Percentiles rank a stretch among this genome's conserved stretches.
Evolutionary conservation across 352 stramenopile genomes (phyloP).

Genomic region (Pythium aristosporum): DNA sequence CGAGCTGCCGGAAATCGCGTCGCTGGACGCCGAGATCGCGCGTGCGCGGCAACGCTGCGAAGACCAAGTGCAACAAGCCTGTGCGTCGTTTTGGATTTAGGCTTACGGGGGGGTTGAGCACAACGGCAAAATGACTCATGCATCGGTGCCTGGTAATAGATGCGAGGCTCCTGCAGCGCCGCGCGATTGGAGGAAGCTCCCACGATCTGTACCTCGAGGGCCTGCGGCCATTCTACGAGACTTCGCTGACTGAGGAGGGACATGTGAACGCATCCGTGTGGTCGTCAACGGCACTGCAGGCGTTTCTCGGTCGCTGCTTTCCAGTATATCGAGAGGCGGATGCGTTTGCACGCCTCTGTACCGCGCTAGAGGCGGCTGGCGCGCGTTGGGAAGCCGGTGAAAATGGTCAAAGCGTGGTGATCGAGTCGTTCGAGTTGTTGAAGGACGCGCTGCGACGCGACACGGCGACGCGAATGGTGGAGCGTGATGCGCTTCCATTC

Average conservation of each 20-base stretch:
- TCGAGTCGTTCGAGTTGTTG: slow-evolving; percentile 37
- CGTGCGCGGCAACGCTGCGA: slow-evolving; percentile 12
- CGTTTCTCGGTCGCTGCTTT: slow-evolving; percentile 16
- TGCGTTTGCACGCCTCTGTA: slow-evolving; percentile 8
- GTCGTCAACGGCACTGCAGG: not conserved
- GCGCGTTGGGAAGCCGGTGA: not conserved
- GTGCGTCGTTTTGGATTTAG: not conserved
- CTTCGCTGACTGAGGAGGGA: not conserved
- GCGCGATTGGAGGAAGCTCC: not conserved
- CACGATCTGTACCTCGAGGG: slow-evolving; percentile 23
- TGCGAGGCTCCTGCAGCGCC: not conserved
- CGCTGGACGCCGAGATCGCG: slow-evolving; percentile 17
- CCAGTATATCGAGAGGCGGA: slow-evolving; percentile 8
- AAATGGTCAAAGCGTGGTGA: not conserved
- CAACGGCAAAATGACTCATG: not conserved
- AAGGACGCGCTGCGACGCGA: slow-evolving; percentile 44
- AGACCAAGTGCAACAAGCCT: slow-evolving; percentile 12
- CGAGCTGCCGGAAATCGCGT: slow-evolving; percentile 21
- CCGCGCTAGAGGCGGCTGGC: slow-evolving; percentile 1
- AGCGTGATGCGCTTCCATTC: slow-evolving; percentile 40
- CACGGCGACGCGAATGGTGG: slow-evolving; percentile 32
- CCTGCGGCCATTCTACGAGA: slow-evolving; percentile 16
- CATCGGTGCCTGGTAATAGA: not conserved
- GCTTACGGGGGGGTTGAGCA: not conserved
- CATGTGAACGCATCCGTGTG: not conserved